phyloP scores from a whole-genome alignment of 2,329 filamentous ascomycete species.

The Verruconis gallopava region DNA sequence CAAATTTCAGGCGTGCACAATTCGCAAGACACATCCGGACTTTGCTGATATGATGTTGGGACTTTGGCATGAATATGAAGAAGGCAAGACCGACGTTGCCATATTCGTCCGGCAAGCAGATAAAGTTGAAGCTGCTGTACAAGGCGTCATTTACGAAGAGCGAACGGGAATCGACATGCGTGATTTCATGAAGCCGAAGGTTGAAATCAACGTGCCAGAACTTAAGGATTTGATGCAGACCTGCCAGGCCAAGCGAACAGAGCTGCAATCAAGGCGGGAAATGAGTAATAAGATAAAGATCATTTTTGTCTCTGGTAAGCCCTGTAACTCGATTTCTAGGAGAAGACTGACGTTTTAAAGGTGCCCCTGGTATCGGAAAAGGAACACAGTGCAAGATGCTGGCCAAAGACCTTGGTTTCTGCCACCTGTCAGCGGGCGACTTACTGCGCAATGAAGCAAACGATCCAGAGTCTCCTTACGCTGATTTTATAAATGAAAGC shows the following conservation, averaged over 20 bases:
- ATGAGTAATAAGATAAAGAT: slow-evolving; percentile 1
- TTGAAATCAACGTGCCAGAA: slow-evolving; percentile 8
- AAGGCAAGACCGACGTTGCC: slow-evolving; percentile 7
- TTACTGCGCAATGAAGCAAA: slow-evolving; percentile 10
- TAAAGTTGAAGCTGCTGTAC: slow-evolving; percentile 3
- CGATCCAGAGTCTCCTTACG: slow-evolving; percentile 7
- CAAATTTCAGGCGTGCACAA: slow-evolving; percentile 6
- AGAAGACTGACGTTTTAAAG: slow-evolving; percentile 7
- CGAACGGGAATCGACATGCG: slow-evolving; percentile 6
- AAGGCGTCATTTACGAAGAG: slow-evolving; percentile 9
- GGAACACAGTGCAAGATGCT: slow-evolving; percentile 6
- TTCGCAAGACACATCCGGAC: slow-evolving; percentile 1
- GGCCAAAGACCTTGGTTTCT: slow-evolving; percentile 9
- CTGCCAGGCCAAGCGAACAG: slow-evolving; percentile 6
- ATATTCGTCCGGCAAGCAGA: slow-evolving; percentile 4
- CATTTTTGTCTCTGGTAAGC: slow-evolving; percentile 7
- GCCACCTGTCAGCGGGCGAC: slow-evolving; percentile 10
- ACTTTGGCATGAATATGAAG: slow-evolving; percentile 8
- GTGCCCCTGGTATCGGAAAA: slow-evolving; percentile 6
- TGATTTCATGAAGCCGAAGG: slow-evolving; percentile 4
- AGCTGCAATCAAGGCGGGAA: slow-evolving; percentile 5
- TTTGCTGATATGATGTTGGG: slow-evolving; percentile 4
- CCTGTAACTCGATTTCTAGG: slow-evolving; percentile 5
- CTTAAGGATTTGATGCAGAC: slow-evolving; percentile 4
- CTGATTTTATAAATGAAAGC: slow-evolving; percentile 9